Percentiles rank a stretch among this genome's conserved stretches.
Conservation (phyloP, 2,329 filamentous ascomycete genomes). For the Decorospora gaudefroyi region DNA sequence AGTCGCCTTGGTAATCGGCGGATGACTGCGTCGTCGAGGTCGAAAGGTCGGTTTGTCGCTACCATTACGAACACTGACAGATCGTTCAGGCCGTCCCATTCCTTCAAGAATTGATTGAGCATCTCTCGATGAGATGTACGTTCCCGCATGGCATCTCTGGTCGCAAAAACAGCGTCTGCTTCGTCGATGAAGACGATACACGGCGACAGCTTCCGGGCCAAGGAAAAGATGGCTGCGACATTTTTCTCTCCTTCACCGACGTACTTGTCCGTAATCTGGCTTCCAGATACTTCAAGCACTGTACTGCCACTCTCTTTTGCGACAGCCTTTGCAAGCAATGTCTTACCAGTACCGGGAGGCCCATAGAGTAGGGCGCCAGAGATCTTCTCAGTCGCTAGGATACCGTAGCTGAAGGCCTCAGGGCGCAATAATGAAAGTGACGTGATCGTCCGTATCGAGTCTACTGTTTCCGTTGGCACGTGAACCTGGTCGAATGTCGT, state of each 20-base stretch:
- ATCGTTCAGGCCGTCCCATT: slow-evolving; percentile 91
- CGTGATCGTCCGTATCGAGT: slow-evolving; percentile 85
- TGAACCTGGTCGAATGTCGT: slow-evolving; percentile 90
- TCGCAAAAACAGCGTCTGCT: slow-evolving; percentile 87
- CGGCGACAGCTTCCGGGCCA: slow-evolving; percentile 88
- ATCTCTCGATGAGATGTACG: slow-evolving; percentile 80
- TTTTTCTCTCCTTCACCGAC: slow-evolving; percentile 97
- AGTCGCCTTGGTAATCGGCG: slow-evolving; percentile 74
- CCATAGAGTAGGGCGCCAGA: slow-evolving; percentile 87
- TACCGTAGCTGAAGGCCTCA: slow-evolving; percentile 94
- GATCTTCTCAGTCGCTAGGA: slow-evolving; percentile 87
- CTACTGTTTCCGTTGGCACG: slow-evolving; percentile 78
- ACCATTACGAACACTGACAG: slow-evolving; percentile 96
- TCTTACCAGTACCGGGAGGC: slow-evolving; percentile 74
- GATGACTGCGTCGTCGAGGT: slow-evolving; percentile 85
- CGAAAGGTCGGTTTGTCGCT: slow-evolving; percentile 92
- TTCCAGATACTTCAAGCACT: slow-evolving; percentile 82
- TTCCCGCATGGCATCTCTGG: slow-evolving; percentile 67
- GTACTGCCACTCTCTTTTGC: slow-evolving; percentile 69
- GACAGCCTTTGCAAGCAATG: slow-evolving; percentile 65
- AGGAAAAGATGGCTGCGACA: slow-evolving; percentile 82
- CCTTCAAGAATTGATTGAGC: slow-evolving; percentile 94
- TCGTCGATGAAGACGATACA: slow-evolving; percentile 97
- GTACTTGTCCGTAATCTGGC: slow-evolving; percentile 93
- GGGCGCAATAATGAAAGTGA: slow-evolving; percentile 83